These are phyloP conservation scores for Starmerella asiatica DNA, from an alignment of 805 yeast species.

Conservation along the genomic window DNA sequence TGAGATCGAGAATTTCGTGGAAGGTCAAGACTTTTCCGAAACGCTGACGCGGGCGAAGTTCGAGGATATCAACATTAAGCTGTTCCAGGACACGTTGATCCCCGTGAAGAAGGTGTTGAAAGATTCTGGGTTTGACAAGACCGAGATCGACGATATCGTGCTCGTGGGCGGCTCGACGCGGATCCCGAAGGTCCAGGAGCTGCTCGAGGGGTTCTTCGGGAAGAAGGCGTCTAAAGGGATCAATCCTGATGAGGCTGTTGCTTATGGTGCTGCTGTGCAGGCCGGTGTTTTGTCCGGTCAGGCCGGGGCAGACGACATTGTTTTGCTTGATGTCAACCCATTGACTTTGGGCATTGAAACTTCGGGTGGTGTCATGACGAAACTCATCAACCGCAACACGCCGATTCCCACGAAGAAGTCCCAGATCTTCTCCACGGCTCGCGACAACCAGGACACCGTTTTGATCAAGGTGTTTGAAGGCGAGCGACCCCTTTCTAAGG, in stretches of 20 bases:
- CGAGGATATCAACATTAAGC: constrained; percentile 86
- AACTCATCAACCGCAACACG: constrained; percentile 85
- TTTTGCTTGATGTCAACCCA: constrained; percentile 85
- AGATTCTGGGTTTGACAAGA: constrained; percentile 79
- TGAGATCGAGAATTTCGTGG: constrained; percentile 88
- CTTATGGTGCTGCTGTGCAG: constrained; percentile 98
- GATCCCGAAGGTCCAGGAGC: constrained; percentile 95
- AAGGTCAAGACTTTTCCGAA: constrained; percentile 92
- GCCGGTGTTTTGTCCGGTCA: constrained; percentile 97
- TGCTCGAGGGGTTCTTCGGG: constrained; percentile 76
- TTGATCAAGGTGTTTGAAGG: constrained; percentile 91
- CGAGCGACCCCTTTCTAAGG: constrained; percentile 90
- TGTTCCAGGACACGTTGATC: constrained; percentile 86
- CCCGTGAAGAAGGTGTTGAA: constrained; percentile 93
- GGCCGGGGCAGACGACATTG: constrained; percentile 80
- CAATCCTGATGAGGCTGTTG: constrained; percentile 99
- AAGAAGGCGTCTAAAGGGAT: constrained; percentile 95
- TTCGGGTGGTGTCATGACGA: constrained; percentile 95
- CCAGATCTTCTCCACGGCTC: constrained; percentile 90
- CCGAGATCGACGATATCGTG: constrained; percentile 86
- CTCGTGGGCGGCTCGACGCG: constrained; percentile 98
- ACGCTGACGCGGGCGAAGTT: constrained; percentile 94
- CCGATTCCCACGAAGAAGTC: constrained; percentile 93
- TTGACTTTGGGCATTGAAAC: constrained; percentile 93
- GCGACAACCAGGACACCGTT: constrained; percentile 92